Evolutionary conservation across 768 basidiomycete species (phyloP).

Genomic region (Cystobasidium ongulense): DNA sequence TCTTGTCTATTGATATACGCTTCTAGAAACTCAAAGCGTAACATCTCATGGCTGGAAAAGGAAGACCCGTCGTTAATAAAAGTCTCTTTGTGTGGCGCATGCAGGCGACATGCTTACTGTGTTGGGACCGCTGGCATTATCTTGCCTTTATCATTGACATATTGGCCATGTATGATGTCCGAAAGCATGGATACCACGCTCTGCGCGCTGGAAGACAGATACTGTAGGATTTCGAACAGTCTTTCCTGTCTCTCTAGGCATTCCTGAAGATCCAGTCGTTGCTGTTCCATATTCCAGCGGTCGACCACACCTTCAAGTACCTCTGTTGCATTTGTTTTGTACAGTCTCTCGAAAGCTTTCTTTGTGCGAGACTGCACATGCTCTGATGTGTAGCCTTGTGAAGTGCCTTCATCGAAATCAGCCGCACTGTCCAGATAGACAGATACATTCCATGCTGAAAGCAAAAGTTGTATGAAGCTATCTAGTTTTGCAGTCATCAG

Average conservation of each 20-base stretch:
- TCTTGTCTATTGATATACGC: conserved; percentile 74
- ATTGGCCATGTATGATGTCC: conserved; percentile 56
- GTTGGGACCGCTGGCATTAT: background rate
- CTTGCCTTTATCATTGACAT: conserved; percentile 7
- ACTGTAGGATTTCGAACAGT: conserved; percentile 73
- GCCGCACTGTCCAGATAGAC: conserved; percentile 18
- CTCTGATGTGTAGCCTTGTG: conserved; percentile 33
- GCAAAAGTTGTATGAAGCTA: conserved; percentile 14
- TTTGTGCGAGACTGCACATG: conserved; percentile 54
- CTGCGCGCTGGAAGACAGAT: conserved; percentile 73
- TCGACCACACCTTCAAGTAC: conserved; percentile 75
- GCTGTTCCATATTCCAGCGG: conserved; percentile 55
- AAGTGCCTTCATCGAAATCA: conserved; percentile 26
- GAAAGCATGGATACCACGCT: conserved; percentile 79
- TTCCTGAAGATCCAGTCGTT: conserved; percentile 39
- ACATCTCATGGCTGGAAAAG: conserved; percentile 56
- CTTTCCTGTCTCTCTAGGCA: conserved; percentile 44
- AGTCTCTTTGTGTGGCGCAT: background rate
- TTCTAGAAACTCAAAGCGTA: conserved; percentile 78
- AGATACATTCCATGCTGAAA: conserved; percentile 36
- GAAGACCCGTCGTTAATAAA: background rate
- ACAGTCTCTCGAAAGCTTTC: conserved; percentile 73
- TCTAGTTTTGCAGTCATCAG: conserved; percentile 1
- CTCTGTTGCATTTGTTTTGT: conserved; percentile 68
- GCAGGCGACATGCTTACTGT: background rate